Evolutionary conservation across 805 yeast species (phyloP).

Genomic region (Nakazawaea anatomiae): DNA sequence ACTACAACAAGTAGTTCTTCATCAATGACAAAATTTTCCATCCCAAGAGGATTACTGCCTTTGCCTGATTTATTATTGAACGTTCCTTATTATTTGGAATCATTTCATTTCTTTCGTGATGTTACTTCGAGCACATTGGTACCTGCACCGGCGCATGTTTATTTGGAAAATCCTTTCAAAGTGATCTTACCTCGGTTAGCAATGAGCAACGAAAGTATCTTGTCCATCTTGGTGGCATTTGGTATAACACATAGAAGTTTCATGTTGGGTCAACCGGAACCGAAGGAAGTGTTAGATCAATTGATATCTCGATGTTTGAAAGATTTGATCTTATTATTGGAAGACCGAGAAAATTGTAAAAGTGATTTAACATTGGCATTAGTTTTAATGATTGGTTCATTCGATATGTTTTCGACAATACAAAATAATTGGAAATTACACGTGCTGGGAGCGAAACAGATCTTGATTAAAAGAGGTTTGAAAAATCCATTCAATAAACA

Average conservation of each 20-base stretch:
- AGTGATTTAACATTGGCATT: slow-evolving; percentile 66
- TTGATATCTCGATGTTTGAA: slow-evolving; percentile 51
- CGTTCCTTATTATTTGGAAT: slow-evolving; percentile 54
- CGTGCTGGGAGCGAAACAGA: slow-evolving; percentile 60
- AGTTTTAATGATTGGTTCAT: slow-evolving; percentile 52
- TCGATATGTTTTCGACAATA: slow-evolving; percentile 41
- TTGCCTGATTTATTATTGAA: slow-evolving; percentile 55
- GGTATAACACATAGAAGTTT: slow-evolving; percentile 34
- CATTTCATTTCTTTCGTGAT: slow-evolving; percentile 57
- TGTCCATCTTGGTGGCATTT: slow-evolving; percentile 51
- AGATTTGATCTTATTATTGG: slow-evolving; percentile 46
- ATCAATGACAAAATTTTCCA: slow-evolving; percentile 14
- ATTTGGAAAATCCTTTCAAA: slow-evolving; percentile 60
- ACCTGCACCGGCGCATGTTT: slow-evolving; percentile 55
- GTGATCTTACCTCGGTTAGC: slow-evolving; percentile 65
- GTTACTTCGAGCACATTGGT: slow-evolving; percentile 57
- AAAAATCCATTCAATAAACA: slow-evolving; percentile 25
- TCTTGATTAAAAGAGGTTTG: slow-evolving; percentile 46
- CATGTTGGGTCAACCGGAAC: slow-evolving; percentile 21
- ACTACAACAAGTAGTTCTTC: slow-evolving; percentile 12
- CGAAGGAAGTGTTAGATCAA: slow-evolving; percentile 40
- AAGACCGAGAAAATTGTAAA: slow-evolving; percentile 45
- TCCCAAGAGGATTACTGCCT: slow-evolving; percentile 34
- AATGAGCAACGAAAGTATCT: slow-evolving; percentile 46
- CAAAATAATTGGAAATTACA: slow-evolving; percentile 58